Evolutionary conservation across 2,329 filamentous ascomycete species (phyloP).

Genomic region (Septoria linicola): DNA sequence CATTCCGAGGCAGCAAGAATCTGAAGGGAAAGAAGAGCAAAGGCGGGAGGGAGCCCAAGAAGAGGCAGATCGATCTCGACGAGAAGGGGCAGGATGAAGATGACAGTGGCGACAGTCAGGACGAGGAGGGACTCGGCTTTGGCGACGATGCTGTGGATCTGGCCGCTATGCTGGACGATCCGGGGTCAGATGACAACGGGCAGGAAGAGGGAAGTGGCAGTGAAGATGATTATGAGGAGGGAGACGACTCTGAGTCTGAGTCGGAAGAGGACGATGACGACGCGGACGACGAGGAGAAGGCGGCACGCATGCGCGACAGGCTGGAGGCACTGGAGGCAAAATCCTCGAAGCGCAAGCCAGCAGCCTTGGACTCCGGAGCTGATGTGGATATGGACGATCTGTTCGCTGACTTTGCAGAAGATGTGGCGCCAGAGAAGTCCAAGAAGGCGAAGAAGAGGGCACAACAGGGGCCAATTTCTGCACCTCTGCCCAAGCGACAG

Average conservation of each 20-base stretch:
- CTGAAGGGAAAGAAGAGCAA: constrained; percentile 53
- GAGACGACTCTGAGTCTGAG: constrained; percentile 52
- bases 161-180: constrained; percentile 59
- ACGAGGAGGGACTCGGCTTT: constrained; percentile 54
- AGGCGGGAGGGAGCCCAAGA: constrained; percentile 34
- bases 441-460: constrained; percentile 51
- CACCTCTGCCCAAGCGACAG: constrained; percentile 79
- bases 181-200: constrained; percentile 45
- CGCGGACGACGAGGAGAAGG: constrained; percentile 57
- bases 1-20: constrained; percentile 61
- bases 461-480: constrained; percentile 55
- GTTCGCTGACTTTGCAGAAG: constrained; percentile 64
- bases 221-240: constrained; percentile 49
- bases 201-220: constrained; percentile 34
- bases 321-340: constrained; percentile 49
- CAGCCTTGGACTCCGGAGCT: constrained; percentile 32
- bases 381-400: constrained; percentile 49
- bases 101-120: constrained; percentile 46
- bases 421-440: constrained; percentile 65
- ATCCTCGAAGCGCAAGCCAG: constrained; percentile 10
- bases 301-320: constrained; percentile 58
- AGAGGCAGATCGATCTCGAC: constrained; percentile 49
- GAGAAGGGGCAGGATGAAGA: constrained; percentile 47
- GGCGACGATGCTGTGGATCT: constrained; percentile 64
- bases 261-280: constrained; percentile 43